phyloP scores from a whole-genome alignment of 2,329 filamentous ascomycete species.

The Colletotrichum sansevieriae region DNA sequence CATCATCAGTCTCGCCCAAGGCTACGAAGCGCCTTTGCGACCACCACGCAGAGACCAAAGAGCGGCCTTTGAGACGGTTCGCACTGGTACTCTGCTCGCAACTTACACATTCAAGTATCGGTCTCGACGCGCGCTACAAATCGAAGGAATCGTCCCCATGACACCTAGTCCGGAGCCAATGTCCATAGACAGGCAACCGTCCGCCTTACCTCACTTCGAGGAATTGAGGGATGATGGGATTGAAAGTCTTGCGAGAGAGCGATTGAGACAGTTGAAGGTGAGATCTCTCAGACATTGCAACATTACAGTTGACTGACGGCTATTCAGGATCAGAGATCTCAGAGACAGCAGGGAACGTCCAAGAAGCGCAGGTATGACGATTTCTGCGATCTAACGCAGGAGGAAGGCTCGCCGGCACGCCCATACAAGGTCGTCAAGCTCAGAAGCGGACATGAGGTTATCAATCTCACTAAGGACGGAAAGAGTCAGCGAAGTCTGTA shows the following conservation, averaged over 20 bases:
- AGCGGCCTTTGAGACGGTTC: neutral
- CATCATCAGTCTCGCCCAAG: constrained; percentile 19
- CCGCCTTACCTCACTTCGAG: constrained; percentile 23
- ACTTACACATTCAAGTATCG: constrained; percentile 51
- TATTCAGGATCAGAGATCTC: constrained; percentile 25
- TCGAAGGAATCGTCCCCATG: constrained; percentile 49
- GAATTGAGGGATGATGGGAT: constrained; percentile 46
- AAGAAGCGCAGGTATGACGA: constrained; percentile 48
- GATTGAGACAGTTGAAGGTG: constrained; percentile 47
- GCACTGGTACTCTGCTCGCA: constrained; percentile 45
- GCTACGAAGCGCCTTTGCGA: neutral
- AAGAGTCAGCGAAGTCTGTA: neutral
- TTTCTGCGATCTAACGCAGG: constrained; percentile 46
- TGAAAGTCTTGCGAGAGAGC: constrained; percentile 48
- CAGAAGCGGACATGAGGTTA: constrained; percentile 24
- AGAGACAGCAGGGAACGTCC: constrained; percentile 42
- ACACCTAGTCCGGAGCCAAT: constrained; percentile 43
- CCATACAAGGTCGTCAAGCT: constrained; percentile 36
- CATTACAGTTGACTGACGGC: constrained; percentile 14
- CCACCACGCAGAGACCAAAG: neutral
- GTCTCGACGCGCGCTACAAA: constrained; percentile 50
- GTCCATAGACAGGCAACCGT: neutral
- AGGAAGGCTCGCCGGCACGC: constrained; percentile 14
- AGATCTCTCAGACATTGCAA: neutral
- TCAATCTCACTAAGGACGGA: constrained; percentile 40